Base-by-base conservation (phyloP, 2,329 filamentous ascomycete species). In the Neonectria coccinea region DNA sequence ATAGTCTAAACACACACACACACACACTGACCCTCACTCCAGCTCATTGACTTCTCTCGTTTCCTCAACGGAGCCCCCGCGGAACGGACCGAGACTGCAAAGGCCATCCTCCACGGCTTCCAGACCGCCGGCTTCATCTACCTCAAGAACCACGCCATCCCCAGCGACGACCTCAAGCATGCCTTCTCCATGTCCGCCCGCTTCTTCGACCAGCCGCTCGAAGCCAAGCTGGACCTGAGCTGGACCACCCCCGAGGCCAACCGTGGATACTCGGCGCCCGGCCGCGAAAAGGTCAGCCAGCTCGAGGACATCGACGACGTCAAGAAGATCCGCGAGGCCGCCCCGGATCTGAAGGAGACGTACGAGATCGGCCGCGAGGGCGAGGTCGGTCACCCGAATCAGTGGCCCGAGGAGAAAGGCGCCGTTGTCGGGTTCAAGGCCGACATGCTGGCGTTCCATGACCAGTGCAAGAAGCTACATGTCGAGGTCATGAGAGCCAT, bases 51-150 rank as follows among this genome's bases (percentile, higher is more conserved):
- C 83, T 94, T 97, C 77, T 88, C 87, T 12, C 84, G 84, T 47
- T 96, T 94, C 78, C 86, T 92, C 25, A 79, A 84, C 62, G 91
- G 91, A 36, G 84, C 85, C 20, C 81, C 86, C 0, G 73, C 83
- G 10, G 82, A 91, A 70, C 91, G 90, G 71, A 81, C 85, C 55
- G 80, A 85, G 47, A 89, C 92, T 1, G 94, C 93, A 22, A 79
- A 88, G 57, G 88, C 91, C 44, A 89, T 97, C 70, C 88, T 95
- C 12, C 76, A 88, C 57, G 94, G 92, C 45, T 97, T 97, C 82
- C 91, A 94, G 73, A 90, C 87, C 1, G 92, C 94, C 2, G 94
- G 94, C 62, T 97, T 97, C 83, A 87, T 97, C 75, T 97, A 97
- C 79, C 87, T 97, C 42, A 90, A 90, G 72, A 92, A 95, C 78